A percentile compares a stretch with the other conserved stretches of the same genome.
Conservation (phyloP, 495 filamentous ascomycete species). For the Lasiosphaeria ovina region DNA sequence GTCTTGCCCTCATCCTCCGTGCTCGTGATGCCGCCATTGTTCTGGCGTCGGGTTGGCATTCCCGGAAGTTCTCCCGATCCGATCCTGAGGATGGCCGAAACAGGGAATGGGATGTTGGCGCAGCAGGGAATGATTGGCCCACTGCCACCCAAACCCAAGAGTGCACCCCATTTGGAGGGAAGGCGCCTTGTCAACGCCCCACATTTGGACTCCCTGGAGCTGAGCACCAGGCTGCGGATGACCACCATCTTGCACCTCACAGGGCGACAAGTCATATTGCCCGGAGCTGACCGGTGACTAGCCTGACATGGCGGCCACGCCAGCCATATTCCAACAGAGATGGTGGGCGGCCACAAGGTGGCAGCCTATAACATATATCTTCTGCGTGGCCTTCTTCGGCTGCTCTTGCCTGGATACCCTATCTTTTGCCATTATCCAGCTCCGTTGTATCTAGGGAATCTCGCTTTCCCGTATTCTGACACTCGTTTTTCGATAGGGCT, state of each 20-base stretch:
- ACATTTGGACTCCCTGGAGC: slow-evolving; percentile 19
- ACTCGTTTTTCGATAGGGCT: background rate
- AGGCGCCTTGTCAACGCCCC: slow-evolving; percentile 23
- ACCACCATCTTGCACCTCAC: slow-evolving; percentile 22
- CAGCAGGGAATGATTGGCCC: slow-evolving; percentile 4
- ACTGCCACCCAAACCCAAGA: background rate
- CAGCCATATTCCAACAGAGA: slow-evolving; percentile 10
- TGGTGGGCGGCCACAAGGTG: slow-evolving; percentile 5
- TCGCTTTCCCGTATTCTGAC: slow-evolving; percentile 8
- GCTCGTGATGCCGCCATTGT: too few relatives aligned
- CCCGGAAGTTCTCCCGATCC: background rate
- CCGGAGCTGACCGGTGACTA: slow-evolving; percentile 25
- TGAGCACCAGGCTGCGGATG: slow-evolving; percentile 10
- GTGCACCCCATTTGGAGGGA: slow-evolving; percentile 5
- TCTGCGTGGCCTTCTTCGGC: background rate
- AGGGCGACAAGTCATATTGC: slow-evolving; percentile 21
- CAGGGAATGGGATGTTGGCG: background rate
- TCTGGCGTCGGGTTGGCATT: background rate
- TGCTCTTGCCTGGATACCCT: background rate
- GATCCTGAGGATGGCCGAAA: background rate
- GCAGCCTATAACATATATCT: slow-evolving; percentile 7
- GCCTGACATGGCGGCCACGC: slow-evolving; percentile 13
- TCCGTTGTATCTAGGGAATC: background rate
- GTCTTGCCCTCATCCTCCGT: too few relatives aligned
- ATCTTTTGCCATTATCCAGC: slow-evolving; percentile 14